Evolutionary conservation across 176 grass and related monocot species (phyloP), one percentile per base, ranked within the genome.

Genomic region (Canna indica): DNA sequence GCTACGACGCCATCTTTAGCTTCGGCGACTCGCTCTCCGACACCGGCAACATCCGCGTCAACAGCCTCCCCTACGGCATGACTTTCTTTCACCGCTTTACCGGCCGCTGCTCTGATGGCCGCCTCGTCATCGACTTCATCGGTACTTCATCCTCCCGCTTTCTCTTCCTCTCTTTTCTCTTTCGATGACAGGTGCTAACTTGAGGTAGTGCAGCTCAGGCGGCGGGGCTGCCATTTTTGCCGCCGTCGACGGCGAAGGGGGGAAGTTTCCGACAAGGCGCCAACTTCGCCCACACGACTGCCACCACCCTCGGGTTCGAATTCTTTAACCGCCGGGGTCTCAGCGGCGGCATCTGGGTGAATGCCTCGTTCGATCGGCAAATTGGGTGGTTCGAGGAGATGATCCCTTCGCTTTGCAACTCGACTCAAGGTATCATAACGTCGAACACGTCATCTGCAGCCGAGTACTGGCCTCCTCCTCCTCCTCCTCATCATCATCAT

Each of bases 201-300:
- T n/a, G n/a, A n/a, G n/a, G 36, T 3, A 38, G 41, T 81, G 34
- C 80, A 95, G 91, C 87, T 33, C 66, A 95, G 57, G 87, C 86
- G 75, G 76, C 90, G 29, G 84, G 87, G 39, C 67, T 95, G 34
- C 91, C 91, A 36, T 74, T 90, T 53, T 75, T 81, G 54, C 87
- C 91, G 78, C 84, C 91, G 36, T 95, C 91, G 45, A 90, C 85
- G 69, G 35, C 69, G 26, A 82, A 83, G 62, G 90, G n/a, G n/a
- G n/a, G n/a, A n/a, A n/a, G n/a, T n/a, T 95, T 95, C 76, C 76
- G 66, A 33, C 38, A 88, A 59, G 91, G 91, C 32, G 91, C 87
- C 60, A 95, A 95, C 81, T 95, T 95, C 68, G 91, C 91, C 78
- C 87, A 90, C 81, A 95, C 91, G 29, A 87, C 87, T 45, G 91